phyloP scores from a whole-genome alignment of 2,329 filamentous ascomycete genomes.

The Rutstroemia sp. region DNA sequence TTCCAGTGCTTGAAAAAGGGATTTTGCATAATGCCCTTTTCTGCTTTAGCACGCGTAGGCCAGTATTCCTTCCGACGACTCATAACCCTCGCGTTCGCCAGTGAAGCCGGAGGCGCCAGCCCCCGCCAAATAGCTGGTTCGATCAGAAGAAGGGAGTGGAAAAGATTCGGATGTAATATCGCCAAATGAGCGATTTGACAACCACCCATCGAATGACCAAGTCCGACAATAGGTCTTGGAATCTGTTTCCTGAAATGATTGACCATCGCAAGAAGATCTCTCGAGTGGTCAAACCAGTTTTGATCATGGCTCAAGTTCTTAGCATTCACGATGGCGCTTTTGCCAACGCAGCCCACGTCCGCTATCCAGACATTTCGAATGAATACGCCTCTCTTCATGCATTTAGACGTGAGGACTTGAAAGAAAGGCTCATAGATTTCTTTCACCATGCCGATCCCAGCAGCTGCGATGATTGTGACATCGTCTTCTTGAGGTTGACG shows the following conservation, averaged over 20 bases:
- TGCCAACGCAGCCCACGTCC: not conserved
- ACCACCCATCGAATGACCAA: not conserved
- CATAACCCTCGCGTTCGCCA: not conserved
- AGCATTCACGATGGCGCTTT: not conserved
- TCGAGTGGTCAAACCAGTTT: not conserved
- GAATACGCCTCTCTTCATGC: not conserved
- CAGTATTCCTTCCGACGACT: not conserved
- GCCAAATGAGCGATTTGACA: not conserved
- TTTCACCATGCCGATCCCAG: not conserved
- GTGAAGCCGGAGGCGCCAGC: not conserved
- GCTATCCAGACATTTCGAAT: not conserved
- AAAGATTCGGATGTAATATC: not conserved
- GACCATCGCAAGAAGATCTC: not conserved
- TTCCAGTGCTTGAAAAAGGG: not conserved
- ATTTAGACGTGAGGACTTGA: not conserved
- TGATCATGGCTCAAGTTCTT: not conserved
- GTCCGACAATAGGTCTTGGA: not conserved
- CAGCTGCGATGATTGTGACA: not conserved
- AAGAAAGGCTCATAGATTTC: not conserved
- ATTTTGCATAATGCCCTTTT: not conserved
- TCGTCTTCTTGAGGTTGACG: not conserved
- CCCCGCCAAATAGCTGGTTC: not conserved
- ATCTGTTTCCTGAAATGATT: not conserved
- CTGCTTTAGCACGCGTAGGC: not conserved
- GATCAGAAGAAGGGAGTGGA: not conserved